phyloP scores from a whole-genome alignment of 129 eudicot genomes.

The Chrysanthemum makinoi region DNA sequence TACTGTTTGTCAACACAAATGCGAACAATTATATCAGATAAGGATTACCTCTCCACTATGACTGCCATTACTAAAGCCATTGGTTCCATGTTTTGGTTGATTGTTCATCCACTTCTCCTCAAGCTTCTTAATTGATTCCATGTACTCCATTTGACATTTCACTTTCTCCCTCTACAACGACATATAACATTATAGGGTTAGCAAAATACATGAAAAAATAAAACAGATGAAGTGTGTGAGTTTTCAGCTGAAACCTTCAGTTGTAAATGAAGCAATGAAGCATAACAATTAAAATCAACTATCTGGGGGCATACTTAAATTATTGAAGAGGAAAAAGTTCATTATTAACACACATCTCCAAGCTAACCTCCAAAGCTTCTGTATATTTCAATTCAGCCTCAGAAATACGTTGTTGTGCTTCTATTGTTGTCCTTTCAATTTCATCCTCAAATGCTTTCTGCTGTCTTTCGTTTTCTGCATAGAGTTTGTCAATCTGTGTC shows the following conservation, averaged over 20 bases:
- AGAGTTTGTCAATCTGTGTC: conserved; percentile 79
- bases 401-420: conserved; percentile 72
- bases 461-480: conserved; percentile 88
- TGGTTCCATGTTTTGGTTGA: conserved; percentile 58
- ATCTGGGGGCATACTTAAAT: background rate
- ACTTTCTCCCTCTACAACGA: conserved; percentile 74
- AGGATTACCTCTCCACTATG: conserved; percentile 54
- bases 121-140: conserved; percentile 95
- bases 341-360: conserved; percentile 11
- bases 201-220: conserved; percentile 12
- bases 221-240: conserved; percentile 4
- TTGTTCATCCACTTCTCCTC: conserved; percentile 93
- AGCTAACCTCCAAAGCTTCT: conserved; percentile 79
- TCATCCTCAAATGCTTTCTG: conserved; percentile 86
- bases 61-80: conserved; percentile 49
- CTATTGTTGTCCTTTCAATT: conserved; percentile 66
- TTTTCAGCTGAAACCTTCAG: conserved; percentile 9
- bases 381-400: conserved; percentile 79
- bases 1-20: background rate
- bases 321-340: background rate
- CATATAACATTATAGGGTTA: conserved; percentile 16
- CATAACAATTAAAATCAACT: conserved; percentile 2
- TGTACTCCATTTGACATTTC: conserved; percentile 97
- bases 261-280: conserved; percentile 15
- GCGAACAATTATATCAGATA: conserved; percentile 9